Evolutionary conservation across 495 filamentous ascomycete genomes (phyloP), one percentile per base, ranked within the genome.

Genomic region (Xylaria acuta): DNA sequence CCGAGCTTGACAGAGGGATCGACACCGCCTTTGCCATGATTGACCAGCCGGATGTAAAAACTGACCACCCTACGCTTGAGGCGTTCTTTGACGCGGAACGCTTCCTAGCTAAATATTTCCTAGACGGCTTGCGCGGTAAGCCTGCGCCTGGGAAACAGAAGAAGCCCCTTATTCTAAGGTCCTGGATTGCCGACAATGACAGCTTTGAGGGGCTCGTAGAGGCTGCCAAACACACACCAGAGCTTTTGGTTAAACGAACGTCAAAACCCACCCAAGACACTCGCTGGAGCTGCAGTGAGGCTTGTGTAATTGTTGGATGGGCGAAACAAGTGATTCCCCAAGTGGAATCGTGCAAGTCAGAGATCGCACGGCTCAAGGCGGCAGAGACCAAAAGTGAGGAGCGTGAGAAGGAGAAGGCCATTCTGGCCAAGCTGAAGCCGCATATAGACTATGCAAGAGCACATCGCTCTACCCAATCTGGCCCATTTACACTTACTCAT

Each of bases 41-140:
- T 38, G 64, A 38, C 16, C 41, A 54, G 45, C 22, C 54, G 2
- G 67, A 40, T 41, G 53, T 77, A n/a, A 69, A 65, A 27, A 47
- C 53, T 1, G 40, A 49, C 5, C 40, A 54, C 12, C 71, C 36
- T 12, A 38, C 62, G 5, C 38, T 38, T 8, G 75, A 77, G 40
- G 66, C 64, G n/a, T 3, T 36, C 40, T 32, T 58, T 70, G 71
- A 74, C 25, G 34, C 64, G 14, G 25, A 43, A 22, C 74, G 63
- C 65, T 75, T 77, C 65, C n/a, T 77, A 22, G 71, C 67, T 18
- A 77, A 77, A 62, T 75, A 75, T 45, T 77, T 77, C 34, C 74
- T 77, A 0, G 74, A 77, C 45, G 40, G 71, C 47, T 53, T 67
- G 20, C 53, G 67, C 5, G 74, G 67, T 5, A 25, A 27, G 2